A percentile compares a stretch with the other conserved stretches of the same genome.
phyloP scores from a whole-genome alignment of 768 basidiomycete species.

The Tulasnella sp. region DNA sequence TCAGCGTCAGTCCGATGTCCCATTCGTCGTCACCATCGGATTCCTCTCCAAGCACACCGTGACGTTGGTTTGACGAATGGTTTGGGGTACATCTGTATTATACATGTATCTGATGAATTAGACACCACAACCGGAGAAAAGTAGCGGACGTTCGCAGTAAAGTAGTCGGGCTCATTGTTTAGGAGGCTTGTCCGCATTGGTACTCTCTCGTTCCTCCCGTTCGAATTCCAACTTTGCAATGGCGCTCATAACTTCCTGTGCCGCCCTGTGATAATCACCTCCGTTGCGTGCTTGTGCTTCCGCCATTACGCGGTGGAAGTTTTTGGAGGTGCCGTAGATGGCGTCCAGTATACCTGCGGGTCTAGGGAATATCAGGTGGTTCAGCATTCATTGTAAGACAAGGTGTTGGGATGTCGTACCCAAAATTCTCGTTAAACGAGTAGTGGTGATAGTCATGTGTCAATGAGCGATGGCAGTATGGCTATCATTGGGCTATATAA shows the following conservation, averaged over 20 bases:
- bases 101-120: too few relatives aligned
- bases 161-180: too few relatives aligned
- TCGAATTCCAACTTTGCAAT: conserved; percentile 13
- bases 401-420: background rate
- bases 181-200: too few relatives aligned
- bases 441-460: conserved; percentile 12
- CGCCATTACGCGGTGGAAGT: conserved; percentile 2
- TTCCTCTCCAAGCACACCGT: too few relatives aligned
- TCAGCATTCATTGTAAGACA: background rate
- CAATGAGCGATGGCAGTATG: background rate
- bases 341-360: conserved; percentile 8
- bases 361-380: background rate
- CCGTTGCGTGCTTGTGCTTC: conserved; percentile 7
- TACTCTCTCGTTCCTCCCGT: background rate
- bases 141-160: too few relatives aligned
- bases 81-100: too few relatives aligned
- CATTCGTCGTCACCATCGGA: too few relatives aligned
- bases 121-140: too few relatives aligned
- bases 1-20: too few relatives aligned
- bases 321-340: conserved; percentile 11
- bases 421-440: conserved; percentile 10
- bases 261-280: conserved; percentile 7
- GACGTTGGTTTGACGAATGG: too few relatives aligned
- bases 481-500: background rate
- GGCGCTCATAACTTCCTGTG: background rate